Evolutionary conservation across 805 yeast species (phyloP), one percentile per base, ranked within the genome.

Genomic region (Yarrowia sp.): DNA sequence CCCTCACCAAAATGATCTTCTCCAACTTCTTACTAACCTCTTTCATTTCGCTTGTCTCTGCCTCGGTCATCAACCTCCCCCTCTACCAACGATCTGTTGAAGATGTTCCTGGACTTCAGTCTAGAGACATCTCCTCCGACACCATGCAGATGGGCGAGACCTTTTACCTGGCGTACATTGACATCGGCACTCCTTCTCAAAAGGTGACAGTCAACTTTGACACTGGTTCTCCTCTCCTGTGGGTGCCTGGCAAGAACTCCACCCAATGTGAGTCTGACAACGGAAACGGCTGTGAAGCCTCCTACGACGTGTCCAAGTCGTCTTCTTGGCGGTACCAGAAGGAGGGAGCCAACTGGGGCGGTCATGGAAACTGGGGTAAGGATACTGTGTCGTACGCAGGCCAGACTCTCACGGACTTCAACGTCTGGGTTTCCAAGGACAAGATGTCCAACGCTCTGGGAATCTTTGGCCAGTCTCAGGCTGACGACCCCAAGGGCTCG

Each of bases 151-250:
- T 19, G 36, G 53, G 53, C 36, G 10, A 26, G 4, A 9, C 14
- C 43, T 70, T 49, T 50, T 70, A 70, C 55, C 35, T 45, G 10
- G 46, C 65, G 11, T 49, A 59, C 10, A 16, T 77, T 32, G 66
- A 74, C 11, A 67, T 89, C 15, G 93, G 94, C 3, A 84, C 91
- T 0, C 83, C 87, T 1, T 74, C 81, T 0, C 88, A 88, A 73
- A 74, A 79, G 11, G 79, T 88, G 8, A 79, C 79, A 2, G 85
- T 88, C 4, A 75, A 86, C 49, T 74, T 88, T n/a, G 92, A 89
- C 74, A 88, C 92, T 1, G 92, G 92, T 2, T 87, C 91, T 0
- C 82, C 89, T 0, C 91, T 88, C 74, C 75, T 88, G 55, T 87
- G 89, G 89, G 84, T 88, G 32, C 79, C 63, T 43, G 43, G 26